Conservation (phyloP, 345 rosid species). For the Acer yangbiense region DNA sequence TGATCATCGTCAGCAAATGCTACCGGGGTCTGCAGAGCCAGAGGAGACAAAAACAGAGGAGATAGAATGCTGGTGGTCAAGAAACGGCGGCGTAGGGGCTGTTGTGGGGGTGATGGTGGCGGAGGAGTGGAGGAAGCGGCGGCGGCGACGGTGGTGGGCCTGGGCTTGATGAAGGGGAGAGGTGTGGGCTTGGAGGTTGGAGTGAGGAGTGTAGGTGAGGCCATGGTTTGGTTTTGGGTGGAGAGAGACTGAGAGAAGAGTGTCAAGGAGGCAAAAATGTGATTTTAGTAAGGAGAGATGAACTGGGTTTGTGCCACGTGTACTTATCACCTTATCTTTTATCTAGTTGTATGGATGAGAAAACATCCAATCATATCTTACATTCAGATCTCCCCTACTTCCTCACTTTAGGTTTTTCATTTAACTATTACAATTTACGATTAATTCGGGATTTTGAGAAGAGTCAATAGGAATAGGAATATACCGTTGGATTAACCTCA, state of each 20-base stretch:
- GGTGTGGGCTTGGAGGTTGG: slow-evolving; percentile 51
- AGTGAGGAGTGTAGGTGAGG: slow-evolving; percentile 68
- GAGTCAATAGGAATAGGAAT: too few relatives aligned
- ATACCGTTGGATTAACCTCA: too few relatives aligned
- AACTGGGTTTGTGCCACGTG: slow-evolving; percentile 63
- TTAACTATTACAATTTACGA: too few relatives aligned
- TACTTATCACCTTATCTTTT: slow-evolving; percentile 88
- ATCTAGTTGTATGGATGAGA: slow-evolving; percentile 37
- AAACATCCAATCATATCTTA: slow-evolving; percentile 21
- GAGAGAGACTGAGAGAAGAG: neutral
- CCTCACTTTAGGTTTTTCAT: too few relatives aligned
- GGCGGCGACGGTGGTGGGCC: slow-evolving; percentile 22
- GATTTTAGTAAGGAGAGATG: slow-evolving; percentile 12
- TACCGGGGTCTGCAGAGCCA: slow-evolving; percentile 33
- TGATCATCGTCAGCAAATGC: slow-evolving; percentile 72
- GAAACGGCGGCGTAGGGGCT: slow-evolving; percentile 58
- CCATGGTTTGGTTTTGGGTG: slow-evolving; percentile 47
- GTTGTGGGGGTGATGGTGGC: slow-evolving; percentile 6
- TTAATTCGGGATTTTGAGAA: too few relatives aligned
- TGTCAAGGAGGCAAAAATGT: neutral
- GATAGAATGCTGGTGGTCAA: slow-evolving; percentile 35
- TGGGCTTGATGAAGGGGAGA: slow-evolving; percentile 29
- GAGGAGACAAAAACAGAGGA: slow-evolving; percentile 23
- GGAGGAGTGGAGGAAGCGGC: slow-evolving; percentile 4
- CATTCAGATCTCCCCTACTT: neutral